phyloP scores from a whole-genome alignment of 192 early-diverging fungal genomes.

The Oehlia diaphana region DNA sequence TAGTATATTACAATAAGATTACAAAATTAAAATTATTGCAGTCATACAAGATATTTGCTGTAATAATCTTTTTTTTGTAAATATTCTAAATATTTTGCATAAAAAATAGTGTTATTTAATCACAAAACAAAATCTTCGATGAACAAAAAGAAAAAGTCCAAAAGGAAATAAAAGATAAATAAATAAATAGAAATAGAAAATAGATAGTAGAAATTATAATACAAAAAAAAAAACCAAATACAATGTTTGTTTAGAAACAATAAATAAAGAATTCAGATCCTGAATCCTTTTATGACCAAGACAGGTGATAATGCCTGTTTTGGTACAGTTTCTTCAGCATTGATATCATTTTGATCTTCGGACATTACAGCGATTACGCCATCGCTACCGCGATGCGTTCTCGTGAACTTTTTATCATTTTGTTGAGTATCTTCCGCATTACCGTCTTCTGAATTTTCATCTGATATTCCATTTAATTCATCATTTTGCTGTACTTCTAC shows the following conservation, averaged over 20 bases:
- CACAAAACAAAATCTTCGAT: too few relatives aligned
- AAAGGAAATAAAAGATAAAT: neutral
- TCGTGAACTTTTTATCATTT: neutral
- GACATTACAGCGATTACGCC: constrained; percentile 25
- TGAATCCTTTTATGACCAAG: constrained; percentile 24
- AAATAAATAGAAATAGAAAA: neutral
- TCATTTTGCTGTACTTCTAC: neutral
- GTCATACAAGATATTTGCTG: too few relatives aligned
- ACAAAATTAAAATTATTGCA: too few relatives aligned
- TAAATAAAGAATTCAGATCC: neutral
- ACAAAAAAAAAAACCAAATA: neutral
- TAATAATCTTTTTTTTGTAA: too few relatives aligned
- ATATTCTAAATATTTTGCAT: too few relatives aligned
- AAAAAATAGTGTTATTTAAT: too few relatives aligned
- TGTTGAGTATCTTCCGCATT: constrained; percentile 1
- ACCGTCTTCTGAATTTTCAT: neutral
- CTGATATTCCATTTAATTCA: neutral
- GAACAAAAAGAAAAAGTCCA: too few relatives aligned
- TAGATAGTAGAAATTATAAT: neutral
- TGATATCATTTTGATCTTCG: constrained; percentile 5
- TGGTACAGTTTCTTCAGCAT: constrained; percentile 23
- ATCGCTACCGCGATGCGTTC: constrained; percentile 26
- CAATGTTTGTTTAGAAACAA: neutral
- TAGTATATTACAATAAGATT: too few relatives aligned
- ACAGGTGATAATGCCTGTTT: constrained; percentile 21